Percentiles rank a stretch among this genome's conserved stretches.
Conservation (phyloP, 176 grass and related monocot genomes). For the Aegilops umbellulata region DNA sequence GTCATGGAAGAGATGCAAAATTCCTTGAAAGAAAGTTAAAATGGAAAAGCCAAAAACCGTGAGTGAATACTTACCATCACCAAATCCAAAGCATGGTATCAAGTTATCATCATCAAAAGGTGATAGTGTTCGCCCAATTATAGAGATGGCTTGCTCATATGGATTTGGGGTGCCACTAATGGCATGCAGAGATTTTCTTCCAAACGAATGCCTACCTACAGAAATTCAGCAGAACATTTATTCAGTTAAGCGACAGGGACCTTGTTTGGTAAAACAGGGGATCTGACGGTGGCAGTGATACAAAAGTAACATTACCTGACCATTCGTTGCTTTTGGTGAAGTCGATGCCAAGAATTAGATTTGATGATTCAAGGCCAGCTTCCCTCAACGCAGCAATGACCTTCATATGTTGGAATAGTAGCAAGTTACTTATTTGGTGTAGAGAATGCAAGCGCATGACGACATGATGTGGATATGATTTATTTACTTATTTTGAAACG, state of each 20-base stretch:
- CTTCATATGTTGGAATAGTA: constrained; percentile 17
- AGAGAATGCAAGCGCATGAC: neutral
- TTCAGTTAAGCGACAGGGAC: neutral
- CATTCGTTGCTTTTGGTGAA: constrained; percentile 99
- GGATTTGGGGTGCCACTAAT: constrained; percentile 66
- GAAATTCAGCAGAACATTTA: neutral
- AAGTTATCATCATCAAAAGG: constrained; percentile 99
- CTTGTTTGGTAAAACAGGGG: neutral
- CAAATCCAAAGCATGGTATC: constrained; percentile 98
- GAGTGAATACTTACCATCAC: constrained; percentile 56
- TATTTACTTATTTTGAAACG: neutral
- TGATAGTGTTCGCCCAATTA: constrained; percentile 91
- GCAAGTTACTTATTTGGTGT: neutral
- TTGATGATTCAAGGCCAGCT: constrained; percentile 94
- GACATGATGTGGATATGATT: neutral
- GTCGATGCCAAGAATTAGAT: constrained; percentile 91
- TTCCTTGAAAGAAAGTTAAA: neutral
- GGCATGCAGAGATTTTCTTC: constrained; percentile 83
- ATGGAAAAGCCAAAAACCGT: constrained; percentile 1
- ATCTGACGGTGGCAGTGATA: neutral
- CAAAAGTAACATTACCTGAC: constrained; percentile 62
- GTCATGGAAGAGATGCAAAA: neutral
- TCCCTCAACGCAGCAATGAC: constrained; percentile 80
- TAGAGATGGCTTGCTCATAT: constrained; percentile 96
- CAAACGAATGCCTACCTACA: constrained; percentile 70